Conservation (phyloP, 371 early-diverging fungal species). For the Nosema muscidifuracis region DNA sequence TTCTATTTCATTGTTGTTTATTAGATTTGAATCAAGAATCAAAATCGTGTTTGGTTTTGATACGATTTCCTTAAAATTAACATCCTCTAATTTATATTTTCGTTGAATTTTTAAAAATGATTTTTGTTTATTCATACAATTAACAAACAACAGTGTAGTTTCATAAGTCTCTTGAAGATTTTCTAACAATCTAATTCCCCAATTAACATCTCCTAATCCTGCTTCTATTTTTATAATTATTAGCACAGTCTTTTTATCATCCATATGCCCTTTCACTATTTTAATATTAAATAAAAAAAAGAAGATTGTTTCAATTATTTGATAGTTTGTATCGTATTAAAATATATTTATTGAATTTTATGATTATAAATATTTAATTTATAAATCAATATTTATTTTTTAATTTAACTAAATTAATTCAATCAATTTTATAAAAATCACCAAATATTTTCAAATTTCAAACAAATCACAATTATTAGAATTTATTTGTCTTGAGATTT, state of each 20-base stretch:
- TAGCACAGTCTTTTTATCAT: not conserved
- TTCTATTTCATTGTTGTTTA: not conserved
- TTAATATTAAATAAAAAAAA: no score
- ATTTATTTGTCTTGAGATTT: not conserved
- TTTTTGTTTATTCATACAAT: not conserved
- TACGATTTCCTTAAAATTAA: not conserved
- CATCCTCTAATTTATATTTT: not conserved
- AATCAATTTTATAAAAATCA: not conserved
- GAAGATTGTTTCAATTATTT: no score
- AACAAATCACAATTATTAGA: not conserved
- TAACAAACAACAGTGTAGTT: not conserved
- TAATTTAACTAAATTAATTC: not conserved
- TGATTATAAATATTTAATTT: not conserved
- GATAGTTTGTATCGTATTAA: no score
- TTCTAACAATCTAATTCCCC: not conserved
- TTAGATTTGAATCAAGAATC: not conserved
- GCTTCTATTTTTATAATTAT: not conserved
- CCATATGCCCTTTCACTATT: no score
- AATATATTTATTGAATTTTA: not conserved
- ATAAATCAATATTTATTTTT: not conserved
- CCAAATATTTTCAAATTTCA: not conserved
- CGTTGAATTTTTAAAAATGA: not conserved
- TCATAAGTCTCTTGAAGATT: not conserved
- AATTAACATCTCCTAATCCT: not conserved
- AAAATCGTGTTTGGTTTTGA: no score